Evolutionary conservation across 768 basidiomycete species (phyloP).

Genomic region (Mrakia frigida): DNA sequence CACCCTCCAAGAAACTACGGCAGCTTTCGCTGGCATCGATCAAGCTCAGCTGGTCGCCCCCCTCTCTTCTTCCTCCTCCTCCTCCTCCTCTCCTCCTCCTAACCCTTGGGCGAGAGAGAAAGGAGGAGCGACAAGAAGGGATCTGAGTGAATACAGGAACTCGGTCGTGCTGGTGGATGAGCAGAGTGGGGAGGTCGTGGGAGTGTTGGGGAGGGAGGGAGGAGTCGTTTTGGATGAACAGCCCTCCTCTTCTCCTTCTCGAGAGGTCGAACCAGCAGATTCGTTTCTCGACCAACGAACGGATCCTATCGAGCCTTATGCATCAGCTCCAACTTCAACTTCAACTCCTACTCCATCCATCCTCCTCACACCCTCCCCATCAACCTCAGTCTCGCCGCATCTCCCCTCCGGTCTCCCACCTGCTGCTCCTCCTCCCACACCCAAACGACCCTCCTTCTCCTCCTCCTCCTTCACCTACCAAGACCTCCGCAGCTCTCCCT

Average conservation of each 20-base stretch:
- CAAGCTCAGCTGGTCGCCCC: neutral
- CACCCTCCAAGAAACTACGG: neutral
- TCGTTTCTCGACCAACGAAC: neutral
- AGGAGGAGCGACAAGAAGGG: neutral
- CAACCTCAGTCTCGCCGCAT: neutral
- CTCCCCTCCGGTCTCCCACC: neutral
- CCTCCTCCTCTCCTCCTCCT: neutral
- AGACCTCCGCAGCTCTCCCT: constrained; percentile 8
- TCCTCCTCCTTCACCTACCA: neutral
- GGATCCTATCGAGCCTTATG: neutral
- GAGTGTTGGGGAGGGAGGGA: neutral
- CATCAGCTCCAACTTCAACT: neutral
- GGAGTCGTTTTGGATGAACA: neutral
- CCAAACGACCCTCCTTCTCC: neutral
- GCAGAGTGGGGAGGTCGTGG: neutral
- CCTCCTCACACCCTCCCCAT: neutral
- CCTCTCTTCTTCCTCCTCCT: neutral
- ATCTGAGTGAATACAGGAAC: constrained; percentile 1
- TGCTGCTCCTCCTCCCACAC: neutral
- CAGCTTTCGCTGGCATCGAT: neutral
- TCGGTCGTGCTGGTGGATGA: constrained; percentile 4
- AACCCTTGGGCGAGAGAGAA: constrained; percentile 10
- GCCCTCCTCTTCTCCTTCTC: neutral
- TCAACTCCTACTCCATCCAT: neutral
- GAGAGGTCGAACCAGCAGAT: no score